Base-by-base conservation (phyloP, 306 rosid species). In the Trifolium subterraneum region DNA sequence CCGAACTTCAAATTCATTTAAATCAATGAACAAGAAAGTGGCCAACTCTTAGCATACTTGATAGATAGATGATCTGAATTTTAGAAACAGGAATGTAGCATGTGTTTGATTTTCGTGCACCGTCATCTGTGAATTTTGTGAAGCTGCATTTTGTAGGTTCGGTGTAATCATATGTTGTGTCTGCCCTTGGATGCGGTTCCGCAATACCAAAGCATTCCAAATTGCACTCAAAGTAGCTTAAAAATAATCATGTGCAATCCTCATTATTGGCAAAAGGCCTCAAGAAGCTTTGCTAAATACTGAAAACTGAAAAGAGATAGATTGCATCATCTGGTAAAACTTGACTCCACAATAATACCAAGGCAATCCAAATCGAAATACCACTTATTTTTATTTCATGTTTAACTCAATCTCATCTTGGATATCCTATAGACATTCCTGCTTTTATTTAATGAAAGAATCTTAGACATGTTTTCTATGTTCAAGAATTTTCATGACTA, bases 321-420 rank as follows among this genome's bases (percentile, higher is more conserved):
- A 25, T 25, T 25, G 51, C 51, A 45, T 45, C 51, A 14, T 15
- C 18, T 1, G 7, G 9, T 38, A 35, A 69, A 69, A 48, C 12
- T 50, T 59, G 16, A 69, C 31, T 11, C 16, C 29, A 51, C 35
- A 59, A 70, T 31, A 59, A 70, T 31, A 39, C 42, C 29, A 14
- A 55, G 10, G 4, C n/a, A 56, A 72, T 54, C 58, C 18, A 22
- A 12, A 62, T 35, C 1, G 71, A 31, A 74, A 47, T 13, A 8
- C 8, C 36, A 47, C 18, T 18, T 20, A 45, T 22, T 35, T 29
- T 44, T 22, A n/a, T 13, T 33, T 38, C 55, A 33, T 39, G 12
- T 39, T 39, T 10, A 39, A 25, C 60, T 39, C 50, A 61, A 56
- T 29, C 45, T 56, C 71, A 64, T 48, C 45, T 14, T 20, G 69